Conservation (phyloP, 2,329 filamentous ascomycete species). For the Fusarium sp. region DNA sequence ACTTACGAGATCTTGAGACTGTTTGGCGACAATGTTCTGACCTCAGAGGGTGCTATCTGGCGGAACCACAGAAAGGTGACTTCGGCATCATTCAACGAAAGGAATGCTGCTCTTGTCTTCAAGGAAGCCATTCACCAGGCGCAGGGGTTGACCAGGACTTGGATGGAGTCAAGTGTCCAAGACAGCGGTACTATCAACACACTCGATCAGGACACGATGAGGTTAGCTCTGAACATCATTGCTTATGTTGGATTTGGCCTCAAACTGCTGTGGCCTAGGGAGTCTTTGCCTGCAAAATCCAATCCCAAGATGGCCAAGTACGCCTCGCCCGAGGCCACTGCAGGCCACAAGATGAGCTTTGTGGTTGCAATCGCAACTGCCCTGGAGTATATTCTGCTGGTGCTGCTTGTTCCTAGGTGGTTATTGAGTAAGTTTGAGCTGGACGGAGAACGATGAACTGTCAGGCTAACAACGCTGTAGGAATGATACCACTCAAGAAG, state of each 20-base stretch:
- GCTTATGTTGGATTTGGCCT: slow-evolving; percentile 79
- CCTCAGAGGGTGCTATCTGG: slow-evolving; percentile 77
- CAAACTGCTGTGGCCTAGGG: slow-evolving; percentile 70
- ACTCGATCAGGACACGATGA: slow-evolving; percentile 74
- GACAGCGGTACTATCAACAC: slow-evolving; percentile 62
- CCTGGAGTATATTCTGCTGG: slow-evolving; percentile 71
- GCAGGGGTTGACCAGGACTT: slow-evolving; percentile 68
- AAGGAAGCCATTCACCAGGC: slow-evolving; percentile 72
- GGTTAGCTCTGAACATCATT: slow-evolving; percentile 67
- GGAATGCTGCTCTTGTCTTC: slow-evolving; percentile 77
- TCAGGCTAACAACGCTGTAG: slow-evolving; percentile 44
- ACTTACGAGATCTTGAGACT: slow-evolving; percentile 53
- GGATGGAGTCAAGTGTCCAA: slow-evolving; percentile 57
- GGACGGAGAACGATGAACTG: background rate
- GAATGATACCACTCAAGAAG: slow-evolving; percentile 61
- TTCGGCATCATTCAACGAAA: slow-evolving; percentile 79
- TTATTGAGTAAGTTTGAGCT: slow-evolving; percentile 59
- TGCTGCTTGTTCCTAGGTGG: slow-evolving; percentile 70
- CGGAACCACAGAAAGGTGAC: slow-evolving; percentile 79
- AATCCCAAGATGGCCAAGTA: slow-evolving; percentile 63
- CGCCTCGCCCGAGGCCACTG: slow-evolving; percentile 57
- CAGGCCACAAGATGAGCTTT: slow-evolving; percentile 74
- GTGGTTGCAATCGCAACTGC: slow-evolving; percentile 70
- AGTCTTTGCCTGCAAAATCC: slow-evolving; percentile 59
- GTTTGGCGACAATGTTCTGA: slow-evolving; percentile 79